Conservation (phyloP, 2,329 filamentous ascomycete species). For the Cordyceps javanica region DNA sequence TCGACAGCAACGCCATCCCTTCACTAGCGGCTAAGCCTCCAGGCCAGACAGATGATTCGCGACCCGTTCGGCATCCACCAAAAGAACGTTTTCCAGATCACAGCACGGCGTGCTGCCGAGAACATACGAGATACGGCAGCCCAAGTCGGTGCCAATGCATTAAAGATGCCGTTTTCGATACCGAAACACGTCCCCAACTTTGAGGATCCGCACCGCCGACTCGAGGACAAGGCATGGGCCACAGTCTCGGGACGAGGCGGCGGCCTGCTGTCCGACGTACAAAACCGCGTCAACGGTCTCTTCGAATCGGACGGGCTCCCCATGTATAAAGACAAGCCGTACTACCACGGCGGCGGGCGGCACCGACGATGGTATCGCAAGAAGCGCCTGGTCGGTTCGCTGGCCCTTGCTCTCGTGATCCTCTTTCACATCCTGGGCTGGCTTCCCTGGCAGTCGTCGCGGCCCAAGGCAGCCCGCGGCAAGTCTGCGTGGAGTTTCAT, state of each 20-base stretch:
- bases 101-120: conserved; percentile 38
- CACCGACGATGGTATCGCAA: conserved; percentile 55
- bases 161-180: conserved; percentile 59
- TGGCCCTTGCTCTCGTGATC: conserved; percentile 48
- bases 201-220: conserved; percentile 54
- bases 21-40: conserved; percentile 16
- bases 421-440: conserved; percentile 67
- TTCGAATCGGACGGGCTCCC: conserved; percentile 60
- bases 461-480: conserved; percentile 27
- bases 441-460: conserved; percentile 37
- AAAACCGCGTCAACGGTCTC: conserved; percentile 57
- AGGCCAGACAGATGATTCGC: conserved; percentile 30
- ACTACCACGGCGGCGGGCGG: conserved; percentile 56
- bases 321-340: conserved; percentile 99
- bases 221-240: conserved; percentile 64
- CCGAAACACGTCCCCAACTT: conserved; percentile 67
- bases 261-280: conserved; percentile 45
- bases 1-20: background rate
- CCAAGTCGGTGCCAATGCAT: conserved; percentile 42
- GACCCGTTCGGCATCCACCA: conserved; percentile 40
- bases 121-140: conserved; percentile 42
- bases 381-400: conserved; percentile 52
- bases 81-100: conserved; percentile 41
- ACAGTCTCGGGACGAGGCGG: conserved; percentile 30
- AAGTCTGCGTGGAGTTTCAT: conserved; percentile 53